Evolutionary conservation across 164 flowering plant genomes (phyloP), one percentile per base, ranked within the genome.

Genomic region (Macadamia integrifolia): DNA sequence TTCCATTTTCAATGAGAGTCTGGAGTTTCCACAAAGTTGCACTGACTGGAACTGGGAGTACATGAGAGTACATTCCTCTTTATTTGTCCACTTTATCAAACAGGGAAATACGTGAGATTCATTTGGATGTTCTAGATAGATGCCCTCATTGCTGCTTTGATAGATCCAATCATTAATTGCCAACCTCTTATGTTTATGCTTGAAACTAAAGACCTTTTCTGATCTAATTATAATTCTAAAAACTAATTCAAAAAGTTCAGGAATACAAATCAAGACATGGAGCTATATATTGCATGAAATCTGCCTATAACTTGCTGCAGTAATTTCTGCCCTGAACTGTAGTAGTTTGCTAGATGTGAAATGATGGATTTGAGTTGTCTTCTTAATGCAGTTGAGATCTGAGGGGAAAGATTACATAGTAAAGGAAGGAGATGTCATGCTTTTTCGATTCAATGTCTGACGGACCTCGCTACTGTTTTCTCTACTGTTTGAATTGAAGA

Each of bases 351-450:
- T 9, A 14, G 31, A 58, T 43, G 58, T 44, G 11, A 67, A 60
- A 53, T 66, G 23, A 61, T 61, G 63, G 56, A 44, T 7, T 42
- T 28, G n/a, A 49, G 14, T 12, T 66, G 42, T 31, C 69, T 11
- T 43, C 11, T 72, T 48, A 65, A 69, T 81, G 84, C 98, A 93
- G 98, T 74, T 93, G 81, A 83, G 97, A 72, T 86, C 92, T 0
- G 99, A 92, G 79, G 99, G 99, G 5, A 94, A 92, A 82, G 97
- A 90, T 18, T 94, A 94, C 63, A 43, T 90, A 48, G 99, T 94
- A 31, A 88, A 88, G 82, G 97, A 94, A 83, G 99, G 99, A 60
- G 99, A 94, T 82, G 93, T 94, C 15, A 92, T 94, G 99, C 89
- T 94, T 60, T 94, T 92, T 65, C 92, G 99, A 32, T 94, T 94